phyloP scores from a whole-genome alignment of 805 yeast genomes.

The Starmerella cellae region DNA sequence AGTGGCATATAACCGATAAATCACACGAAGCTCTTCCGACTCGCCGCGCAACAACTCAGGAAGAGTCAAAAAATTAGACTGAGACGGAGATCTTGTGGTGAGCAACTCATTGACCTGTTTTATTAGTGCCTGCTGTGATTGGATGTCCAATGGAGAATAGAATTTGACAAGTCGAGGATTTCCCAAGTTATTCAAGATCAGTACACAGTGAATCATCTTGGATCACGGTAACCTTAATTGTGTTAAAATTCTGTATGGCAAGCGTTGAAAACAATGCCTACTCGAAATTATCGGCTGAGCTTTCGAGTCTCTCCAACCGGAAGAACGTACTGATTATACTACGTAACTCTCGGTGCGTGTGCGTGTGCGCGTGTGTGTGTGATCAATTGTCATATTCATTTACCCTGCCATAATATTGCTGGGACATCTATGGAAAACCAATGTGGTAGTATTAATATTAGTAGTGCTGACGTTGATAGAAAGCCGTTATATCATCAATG shows the following conservation, averaged over 20 bases:
- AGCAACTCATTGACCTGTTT: conserved; percentile 74
- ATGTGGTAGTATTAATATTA: too few relatives aligned
- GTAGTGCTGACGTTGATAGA: too few relatives aligned
- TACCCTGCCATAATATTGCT: too few relatives aligned
- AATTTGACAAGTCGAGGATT: conserved; percentile 80
- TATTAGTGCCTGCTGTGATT: conserved; percentile 64
- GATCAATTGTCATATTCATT: too few relatives aligned
- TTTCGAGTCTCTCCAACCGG: too few relatives aligned
- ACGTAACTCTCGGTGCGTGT: too few relatives aligned
- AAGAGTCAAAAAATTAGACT: conserved; percentile 80
- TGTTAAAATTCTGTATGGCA: neutral
- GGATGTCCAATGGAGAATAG: conserved; percentile 79
- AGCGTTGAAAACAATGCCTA: neutral
- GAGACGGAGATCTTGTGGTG: conserved; percentile 53
- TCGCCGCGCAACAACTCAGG: conserved; percentile 57
- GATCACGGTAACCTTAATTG: too few relatives aligned
- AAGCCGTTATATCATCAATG: too few relatives aligned
- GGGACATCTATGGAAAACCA: too few relatives aligned
- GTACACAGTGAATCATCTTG: conserved; percentile 70
- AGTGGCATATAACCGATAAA: conserved; percentile 89
- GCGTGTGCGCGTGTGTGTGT: too few relatives aligned
- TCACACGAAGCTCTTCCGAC: conserved; percentile 60
- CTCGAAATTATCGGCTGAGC: too few relatives aligned
- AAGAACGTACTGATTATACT: too few relatives aligned
- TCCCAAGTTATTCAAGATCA: conserved; percentile 80